phyloP scores from a whole-genome alignment of 1,139 yeast species.

The Lodderomyces jiufengensis region DNA sequence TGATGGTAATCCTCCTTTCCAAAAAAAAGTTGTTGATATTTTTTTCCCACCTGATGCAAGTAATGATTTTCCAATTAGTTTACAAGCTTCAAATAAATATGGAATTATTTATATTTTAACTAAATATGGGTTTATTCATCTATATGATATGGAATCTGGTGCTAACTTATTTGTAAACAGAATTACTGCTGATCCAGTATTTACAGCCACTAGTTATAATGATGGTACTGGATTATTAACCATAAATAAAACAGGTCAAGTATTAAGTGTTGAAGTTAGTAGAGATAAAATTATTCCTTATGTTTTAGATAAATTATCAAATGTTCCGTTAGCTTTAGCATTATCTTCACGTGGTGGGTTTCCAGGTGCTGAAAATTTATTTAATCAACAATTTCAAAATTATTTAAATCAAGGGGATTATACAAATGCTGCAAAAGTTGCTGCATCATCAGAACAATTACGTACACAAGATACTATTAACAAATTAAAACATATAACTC shows the following conservation, averaged over 20 bases:
- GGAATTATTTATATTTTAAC: slow-evolving; percentile 89
- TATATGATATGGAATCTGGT: slow-evolving; percentile 92
- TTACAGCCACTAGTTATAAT: slow-evolving; percentile 79
- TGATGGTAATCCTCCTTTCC: slow-evolving; percentile 78
- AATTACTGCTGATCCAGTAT: slow-evolving; percentile 94
- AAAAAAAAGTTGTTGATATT: slow-evolving; percentile 86
- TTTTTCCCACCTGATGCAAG: slow-evolving; percentile 97
- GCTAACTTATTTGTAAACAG: slow-evolving; percentile 92
- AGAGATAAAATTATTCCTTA: slow-evolving; percentile 86
- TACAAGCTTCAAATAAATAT: slow-evolving; percentile 79
- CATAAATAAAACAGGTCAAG: slow-evolving; percentile 94
- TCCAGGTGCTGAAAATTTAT: slow-evolving; percentile 94
- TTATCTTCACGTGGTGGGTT: slow-evolving; percentile 94
- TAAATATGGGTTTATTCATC: slow-evolving; percentile 93
- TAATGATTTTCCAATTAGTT: slow-evolving; percentile 94
- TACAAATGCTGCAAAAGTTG: slow-evolving; percentile 90
- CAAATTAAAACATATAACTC: slow-evolving; percentile 85
- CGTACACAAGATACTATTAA: slow-evolving; percentile 95
- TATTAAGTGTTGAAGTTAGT: slow-evolving; percentile 85
- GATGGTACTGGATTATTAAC: slow-evolving; percentile 82
- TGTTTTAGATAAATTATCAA: slow-evolving; percentile 79
- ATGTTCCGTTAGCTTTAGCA: slow-evolving; percentile 81
- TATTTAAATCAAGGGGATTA: slow-evolving; percentile 84
- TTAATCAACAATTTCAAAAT: slow-evolving; percentile 87
- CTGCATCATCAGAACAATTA: slow-evolving; percentile 91